phyloP scores from a whole-genome alignment of 2,329 filamentous ascomycete genomes.

The Ceratocystis harringtonii region DNA sequence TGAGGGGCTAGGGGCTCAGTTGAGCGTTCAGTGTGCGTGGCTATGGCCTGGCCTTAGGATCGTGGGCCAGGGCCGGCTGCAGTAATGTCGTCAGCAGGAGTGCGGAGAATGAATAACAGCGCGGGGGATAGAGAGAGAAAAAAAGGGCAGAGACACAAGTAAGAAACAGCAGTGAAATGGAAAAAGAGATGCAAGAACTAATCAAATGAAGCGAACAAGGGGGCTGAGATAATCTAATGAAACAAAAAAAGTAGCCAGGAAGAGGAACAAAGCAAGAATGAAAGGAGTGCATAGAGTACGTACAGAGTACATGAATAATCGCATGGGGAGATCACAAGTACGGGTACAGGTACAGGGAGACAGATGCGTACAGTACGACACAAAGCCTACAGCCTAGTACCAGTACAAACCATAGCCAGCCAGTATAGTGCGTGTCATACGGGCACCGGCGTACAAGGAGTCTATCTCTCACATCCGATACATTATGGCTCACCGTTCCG shows the following conservation, averaged over 20 bases:
- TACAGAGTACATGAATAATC: background rate
- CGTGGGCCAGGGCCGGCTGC: background rate
- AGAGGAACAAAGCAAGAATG: background rate
- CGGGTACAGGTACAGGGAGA: background rate
- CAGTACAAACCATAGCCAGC: background rate
- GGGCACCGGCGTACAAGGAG: background rate
- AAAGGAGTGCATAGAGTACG: background rate
- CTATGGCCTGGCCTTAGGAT: background rate
- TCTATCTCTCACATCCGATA: background rate
- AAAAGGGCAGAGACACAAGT: background rate
- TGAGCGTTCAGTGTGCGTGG: background rate
- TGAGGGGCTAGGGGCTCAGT: background rate
- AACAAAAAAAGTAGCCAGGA: background rate
- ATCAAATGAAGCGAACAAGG: background rate
- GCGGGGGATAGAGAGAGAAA: background rate
- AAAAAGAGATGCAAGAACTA: background rate
- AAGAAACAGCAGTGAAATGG: background rate
- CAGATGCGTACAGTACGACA: too few species aligned
- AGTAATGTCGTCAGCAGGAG: constrained; percentile 3
- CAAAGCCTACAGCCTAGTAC: background rate
- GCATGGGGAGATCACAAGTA: background rate
- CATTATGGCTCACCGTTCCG: background rate
- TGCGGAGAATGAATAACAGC: background rate
- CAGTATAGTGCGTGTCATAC: background rate
- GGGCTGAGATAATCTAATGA: background rate